phyloP scores from a whole-genome alignment of 805 yeast species.

The Spathaspora passalidarum region DNA sequence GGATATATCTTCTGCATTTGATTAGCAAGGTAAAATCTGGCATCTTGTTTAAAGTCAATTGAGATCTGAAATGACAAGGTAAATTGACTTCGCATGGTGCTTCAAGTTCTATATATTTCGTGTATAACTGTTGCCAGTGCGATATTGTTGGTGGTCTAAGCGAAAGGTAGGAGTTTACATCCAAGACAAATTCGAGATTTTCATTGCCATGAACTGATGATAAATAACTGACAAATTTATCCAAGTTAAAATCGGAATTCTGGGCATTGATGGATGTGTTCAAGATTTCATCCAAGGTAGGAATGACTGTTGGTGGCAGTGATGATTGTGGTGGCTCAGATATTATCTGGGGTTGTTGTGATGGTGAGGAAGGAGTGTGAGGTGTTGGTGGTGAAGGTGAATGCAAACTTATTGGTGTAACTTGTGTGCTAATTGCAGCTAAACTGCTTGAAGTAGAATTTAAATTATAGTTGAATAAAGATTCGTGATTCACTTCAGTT shows the following conservation, averaged over 20 bases:
- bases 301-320: slow-evolving; percentile 1
- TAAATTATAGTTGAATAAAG: slow-evolving; percentile 3
- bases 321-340: background rate
- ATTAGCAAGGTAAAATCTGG: slow-evolving; percentile 6
- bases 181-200: slow-evolving; percentile 8
- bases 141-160: slow-evolving; percentile 2
- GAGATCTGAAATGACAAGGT: slow-evolving; percentile 7
- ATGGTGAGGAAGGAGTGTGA: slow-evolving; percentile 1
- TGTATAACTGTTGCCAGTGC: slow-evolving; percentile 8
- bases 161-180: slow-evolving; percentile 4
- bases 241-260: background rate
- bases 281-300: slow-evolving; percentile 6
- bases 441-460: background rate
- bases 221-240: slow-evolving; percentile 4
- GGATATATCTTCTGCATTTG: slow-evolving; percentile 8
- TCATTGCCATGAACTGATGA: slow-evolving; percentile 9
- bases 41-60: background rate
- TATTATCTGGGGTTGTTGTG: background rate
- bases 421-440: background rate
- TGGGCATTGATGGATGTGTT: background rate
- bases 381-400: background rate
- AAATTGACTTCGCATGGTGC: slow-evolving; percentile 10
- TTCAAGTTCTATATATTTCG: slow-evolving; percentile 7
- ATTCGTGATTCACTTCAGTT: slow-evolving; percentile 1
- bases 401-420: background rate